These are phyloP conservation scores for Beta lomatogona DNA, from an alignment of 179 eudicot genomes.

Conservation along the genomic window DNA sequence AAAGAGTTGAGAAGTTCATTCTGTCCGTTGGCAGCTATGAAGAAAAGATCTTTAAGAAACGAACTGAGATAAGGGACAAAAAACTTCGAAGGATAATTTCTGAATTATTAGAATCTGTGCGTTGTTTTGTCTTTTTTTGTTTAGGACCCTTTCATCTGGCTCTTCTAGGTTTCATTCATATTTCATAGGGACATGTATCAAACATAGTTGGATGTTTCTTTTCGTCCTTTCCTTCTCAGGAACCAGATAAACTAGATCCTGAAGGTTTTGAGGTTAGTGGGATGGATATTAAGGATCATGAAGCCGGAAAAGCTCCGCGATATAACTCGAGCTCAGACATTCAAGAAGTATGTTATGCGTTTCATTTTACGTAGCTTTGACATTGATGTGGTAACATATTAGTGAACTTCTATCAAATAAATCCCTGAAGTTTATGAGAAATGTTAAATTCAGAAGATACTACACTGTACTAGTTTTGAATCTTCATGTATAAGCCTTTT, in stretches of 20 bases:
- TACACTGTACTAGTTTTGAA: background rate
- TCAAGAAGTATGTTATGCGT: slow-evolving; percentile 4
- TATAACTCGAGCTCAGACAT: background rate
- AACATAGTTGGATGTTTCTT: background rate
- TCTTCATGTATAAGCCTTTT: background rate
- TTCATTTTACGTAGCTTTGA: background rate
- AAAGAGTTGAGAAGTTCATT: slow-evolving; percentile 63
- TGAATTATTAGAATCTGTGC: slow-evolving; percentile 35
- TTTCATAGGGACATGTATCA: background rate
- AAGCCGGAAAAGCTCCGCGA: background rate
- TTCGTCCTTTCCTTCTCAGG: slow-evolving; percentile 6
- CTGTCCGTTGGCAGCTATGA: slow-evolving; percentile 51
- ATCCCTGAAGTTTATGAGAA: background rate
- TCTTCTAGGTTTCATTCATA: background rate
- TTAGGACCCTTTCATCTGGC: too few species aligned
- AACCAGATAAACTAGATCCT: slow-evolving; percentile 8
- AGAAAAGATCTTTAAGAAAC: slow-evolving; percentile 51
- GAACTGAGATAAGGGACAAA: slow-evolving; percentile 39
- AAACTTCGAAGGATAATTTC: slow-evolving; percentile 27
- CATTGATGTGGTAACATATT: background rate
- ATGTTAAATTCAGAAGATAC: background rate
- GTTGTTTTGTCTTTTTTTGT: slow-evolving; percentile 8
- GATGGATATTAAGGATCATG: slow-evolving; percentile 1
- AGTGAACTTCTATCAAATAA: background rate
- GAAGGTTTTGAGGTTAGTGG: slow-evolving; percentile 11